A percentile compares a stretch with the other conserved stretches of the same genome.
Conservation (phyloP, 345 rosid species). For the Schrenkiella parvula region DNA sequence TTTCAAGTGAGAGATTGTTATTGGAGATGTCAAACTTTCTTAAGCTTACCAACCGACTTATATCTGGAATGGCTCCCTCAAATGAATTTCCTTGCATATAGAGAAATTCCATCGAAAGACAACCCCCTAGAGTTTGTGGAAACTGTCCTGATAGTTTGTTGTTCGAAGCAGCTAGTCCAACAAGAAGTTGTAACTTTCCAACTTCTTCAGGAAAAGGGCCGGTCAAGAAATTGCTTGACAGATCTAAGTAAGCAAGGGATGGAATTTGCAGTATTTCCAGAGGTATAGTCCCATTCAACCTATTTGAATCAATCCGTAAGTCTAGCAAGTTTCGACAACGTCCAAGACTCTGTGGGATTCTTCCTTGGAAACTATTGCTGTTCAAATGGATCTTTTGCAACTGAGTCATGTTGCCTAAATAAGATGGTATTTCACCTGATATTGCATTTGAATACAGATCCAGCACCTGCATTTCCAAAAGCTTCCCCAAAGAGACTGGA, state of each 20-base stretch:
- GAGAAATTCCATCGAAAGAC: slow-evolving; percentile 25
- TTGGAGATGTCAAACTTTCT: slow-evolving; percentile 21
- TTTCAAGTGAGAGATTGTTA: slow-evolving; percentile 19
- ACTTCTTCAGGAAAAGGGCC: slow-evolving; percentile 23
- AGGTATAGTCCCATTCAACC: slow-evolving; percentile 27
- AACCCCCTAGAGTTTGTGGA: slow-evolving; percentile 18
- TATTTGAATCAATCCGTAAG: slow-evolving; percentile 26
- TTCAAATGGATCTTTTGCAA: slow-evolving; percentile 24
- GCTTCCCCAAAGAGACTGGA: slow-evolving; percentile 26
- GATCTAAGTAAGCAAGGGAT: slow-evolving; percentile 13
- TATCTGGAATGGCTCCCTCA: slow-evolving; percentile 29
- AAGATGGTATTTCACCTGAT: slow-evolving; percentile 41
- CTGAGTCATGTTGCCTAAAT: slow-evolving; percentile 40
- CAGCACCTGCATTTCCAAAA: background rate
- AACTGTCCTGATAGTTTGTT: slow-evolving; percentile 25
- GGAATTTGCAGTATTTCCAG: slow-evolving; percentile 13
- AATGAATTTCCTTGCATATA: slow-evolving; percentile 30
- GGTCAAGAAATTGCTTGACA: slow-evolving; percentile 17
- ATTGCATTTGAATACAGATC: slow-evolving; percentile 21
- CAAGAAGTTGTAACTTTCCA: slow-evolving; percentile 25
- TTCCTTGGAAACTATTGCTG: slow-evolving; percentile 35
- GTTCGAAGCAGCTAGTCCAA: background rate
- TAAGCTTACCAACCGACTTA: slow-evolving; percentile 21
- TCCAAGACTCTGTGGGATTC: slow-evolving; percentile 38
- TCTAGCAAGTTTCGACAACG: slow-evolving; percentile 29